Evolutionary conservation across 2,329 filamentous ascomycete genomes (phyloP), one percentile per base, ranked within the genome.

Genomic region (Teratosphaeria zuluensis): DNA sequence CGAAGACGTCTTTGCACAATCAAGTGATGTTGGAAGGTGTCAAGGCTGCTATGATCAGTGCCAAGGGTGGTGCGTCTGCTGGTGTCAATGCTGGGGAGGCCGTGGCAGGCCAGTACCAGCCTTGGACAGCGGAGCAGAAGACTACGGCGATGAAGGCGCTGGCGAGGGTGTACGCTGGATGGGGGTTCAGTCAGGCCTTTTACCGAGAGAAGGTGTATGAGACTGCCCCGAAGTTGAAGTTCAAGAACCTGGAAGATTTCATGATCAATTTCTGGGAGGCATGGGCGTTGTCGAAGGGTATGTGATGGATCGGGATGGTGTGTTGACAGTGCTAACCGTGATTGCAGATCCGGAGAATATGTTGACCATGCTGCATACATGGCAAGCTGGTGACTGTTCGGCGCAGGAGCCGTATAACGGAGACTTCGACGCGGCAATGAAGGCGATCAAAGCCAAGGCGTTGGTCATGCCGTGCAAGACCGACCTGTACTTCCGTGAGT

Each of bases 181-280:
- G 83, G 88, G 89, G 89, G 0, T 88, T 92, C 66, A 88, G 84
- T 56, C 88, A 92, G 28, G 80, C 87, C 0, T 92, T 92, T 67
- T 92, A 92, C 66, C 80, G 89, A 1, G 77, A 89, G 64, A 85
- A 80, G 68, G 60, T 89, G n/a, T 86, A 86, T 69, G 82, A 88
- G 69, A 84, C 72, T 1, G 75, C 69, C 0, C 42, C n/a, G 16
- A 48, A 19, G 42, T 78, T 91, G 8, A 85, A 86, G 0, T 90
- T 80, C 66, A 84, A 84, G 63, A 77, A 83, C 57, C 76, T 92
- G 1, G 87, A 91, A 61, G 84, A 88, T 56, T 92, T 91, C 62
- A 82, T 92, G 78, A 75, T 83, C 6, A 82, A 80, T 12, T 90
- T 89, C 67, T 92, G 89, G 87, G 89, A 92, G 70, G 74, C 75